These are phyloP conservation scores for Fusarium sp. DNA, from an alignment of 2,329 filamentous ascomycete species.

Conservation along the genomic window DNA sequence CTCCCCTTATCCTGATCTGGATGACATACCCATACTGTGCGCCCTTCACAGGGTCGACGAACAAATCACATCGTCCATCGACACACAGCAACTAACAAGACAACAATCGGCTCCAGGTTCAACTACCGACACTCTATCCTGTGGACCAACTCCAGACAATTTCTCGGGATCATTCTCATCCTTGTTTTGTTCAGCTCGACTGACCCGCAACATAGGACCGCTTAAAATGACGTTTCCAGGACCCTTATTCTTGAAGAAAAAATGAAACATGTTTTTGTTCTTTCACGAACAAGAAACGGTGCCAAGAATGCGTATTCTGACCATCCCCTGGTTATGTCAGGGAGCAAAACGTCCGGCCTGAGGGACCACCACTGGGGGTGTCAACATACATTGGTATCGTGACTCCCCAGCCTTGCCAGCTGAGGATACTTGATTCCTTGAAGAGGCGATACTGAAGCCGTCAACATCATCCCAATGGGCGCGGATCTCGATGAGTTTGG, in stretches of 20 bases:
- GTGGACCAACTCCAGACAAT: slow-evolving; percentile 18
- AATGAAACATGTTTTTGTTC: not conserved
- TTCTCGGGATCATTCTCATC: slow-evolving; percentile 4
- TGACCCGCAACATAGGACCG: slow-evolving; percentile 14
- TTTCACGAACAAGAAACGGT: not conserved
- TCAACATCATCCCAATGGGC: slow-evolving; percentile 8
- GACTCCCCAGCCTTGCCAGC: not conserved
- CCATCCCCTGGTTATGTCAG: not conserved
- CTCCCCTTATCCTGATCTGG: not conserved
- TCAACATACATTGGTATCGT: not conserved
- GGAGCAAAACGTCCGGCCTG: slow-evolving; percentile 38
- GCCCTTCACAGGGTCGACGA: slow-evolving; percentile 18
- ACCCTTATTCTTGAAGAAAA: slow-evolving; percentile 15
- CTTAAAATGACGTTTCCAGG: slow-evolving; percentile 34
- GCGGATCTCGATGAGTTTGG: slow-evolving; percentile 33
- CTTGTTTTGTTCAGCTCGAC: slow-evolving; percentile 11
- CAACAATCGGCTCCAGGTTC: not conserved
- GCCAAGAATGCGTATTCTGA: not conserved
- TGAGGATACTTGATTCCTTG: slow-evolving; percentile 12
- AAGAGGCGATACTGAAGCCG: slow-evolving; percentile 18
- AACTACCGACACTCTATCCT: slow-evolving; percentile 10
- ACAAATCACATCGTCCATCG: not conserved
- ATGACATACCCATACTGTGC: slow-evolving; percentile 14
- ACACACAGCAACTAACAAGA: not conserved
- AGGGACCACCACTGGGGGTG: not conserved